Base-by-base conservation (phyloP, 2,329 filamentous ascomycete species). In the Alternaria conjuncta region DNA sequence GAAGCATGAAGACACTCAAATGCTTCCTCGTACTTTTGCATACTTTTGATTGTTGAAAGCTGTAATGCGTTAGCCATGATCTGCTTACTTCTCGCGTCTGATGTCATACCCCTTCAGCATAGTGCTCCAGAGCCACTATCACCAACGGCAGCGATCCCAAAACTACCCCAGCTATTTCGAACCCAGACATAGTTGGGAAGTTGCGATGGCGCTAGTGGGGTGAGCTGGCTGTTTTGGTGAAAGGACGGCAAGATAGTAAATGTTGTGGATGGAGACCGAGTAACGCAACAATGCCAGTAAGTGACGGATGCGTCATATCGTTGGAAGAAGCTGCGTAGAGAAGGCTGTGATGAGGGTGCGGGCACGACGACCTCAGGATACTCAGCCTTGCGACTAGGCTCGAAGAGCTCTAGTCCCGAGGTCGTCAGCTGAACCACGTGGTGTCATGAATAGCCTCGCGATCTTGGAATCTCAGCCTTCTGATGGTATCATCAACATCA, bases 201-300 rank as follows among this genome's bases (percentile, higher is more conserved):
- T 28, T 49, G 25, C 8, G 13, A 18, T 2, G 45, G 0, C 12
- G 13, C 21, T 49, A 4, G 3, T 20, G 5, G 0, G 10, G 3
- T 21, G 11, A 12, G n/a, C 5, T 21, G 41, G 18, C n/a, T 6
- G 9, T 0, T 13, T 3, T 5, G 10, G 10, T n/a, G 5, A 13
- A 32, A 32, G 7, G 28, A 13, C 28, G 6, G 28, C 12, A 13
- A 30, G 2, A 13, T 7, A 1, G 12, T 4, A 12, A 3, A 1
- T 6, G 12, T 13, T 30, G 28, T 13, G 1, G 28, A 7, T 30
- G 3, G 5, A 2, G 5, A 1, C 28, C 0, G 12, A 1, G 3
- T 13, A 13, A 13, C 12, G 12, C 12, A 7, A 30, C 6, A 13
- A 13, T 13, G 2, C 6, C 12, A 32, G 6, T 4, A 13, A 3